phyloP scores from a whole-genome alignment of 768 basidiomycete genomes.

The Kwoniella shandongensis region DNA sequence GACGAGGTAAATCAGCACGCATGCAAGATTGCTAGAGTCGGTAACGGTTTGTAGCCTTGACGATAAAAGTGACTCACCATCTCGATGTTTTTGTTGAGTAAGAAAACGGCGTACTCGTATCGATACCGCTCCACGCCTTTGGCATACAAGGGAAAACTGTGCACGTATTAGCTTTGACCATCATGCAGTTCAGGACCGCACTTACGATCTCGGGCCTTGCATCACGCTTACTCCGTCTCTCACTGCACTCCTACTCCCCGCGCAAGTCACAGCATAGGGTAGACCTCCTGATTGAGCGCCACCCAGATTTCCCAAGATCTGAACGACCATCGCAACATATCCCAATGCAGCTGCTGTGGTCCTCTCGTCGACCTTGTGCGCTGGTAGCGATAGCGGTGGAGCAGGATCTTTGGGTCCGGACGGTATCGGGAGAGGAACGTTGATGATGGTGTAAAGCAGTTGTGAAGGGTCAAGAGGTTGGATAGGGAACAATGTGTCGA shows the following conservation, averaged over 20 bases:
- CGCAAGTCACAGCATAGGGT: conserved; percentile 84
- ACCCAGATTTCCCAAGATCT: conserved; percentile 71
- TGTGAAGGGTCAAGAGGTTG: conserved; percentile 78
- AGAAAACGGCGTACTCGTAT: conserved; percentile 95
- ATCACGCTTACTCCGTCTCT: conserved; percentile 90
- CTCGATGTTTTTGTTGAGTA: conserved; percentile 97
- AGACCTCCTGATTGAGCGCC: conserved; percentile 60
- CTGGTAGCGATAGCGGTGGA: conserved; percentile 69
- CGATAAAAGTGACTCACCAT: conserved; percentile 68
- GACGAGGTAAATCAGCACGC: neutral
- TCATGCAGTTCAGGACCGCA: conserved; percentile 49
- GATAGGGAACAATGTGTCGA: conserved; percentile 83
- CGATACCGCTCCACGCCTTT: conserved; percentile 94
- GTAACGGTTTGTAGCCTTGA: too few relatives aligned
- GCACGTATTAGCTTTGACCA: neutral
- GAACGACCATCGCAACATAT: conserved; percentile 81
- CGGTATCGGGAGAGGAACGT: conserved; percentile 88
- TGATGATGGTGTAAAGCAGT: conserved; percentile 83
- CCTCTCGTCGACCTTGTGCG: conserved; percentile 65
- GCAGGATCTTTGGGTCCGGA: conserved; percentile 71
- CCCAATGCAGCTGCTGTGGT: conserved; percentile 84
- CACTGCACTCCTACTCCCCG: conserved; percentile 86
- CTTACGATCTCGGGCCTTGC: conserved; percentile 91
- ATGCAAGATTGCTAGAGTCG: neutral
- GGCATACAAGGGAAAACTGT: conserved; percentile 90